phyloP scores from a whole-genome alignment of 805 yeast species.

The Zygotorulaspora sp. region DNA sequence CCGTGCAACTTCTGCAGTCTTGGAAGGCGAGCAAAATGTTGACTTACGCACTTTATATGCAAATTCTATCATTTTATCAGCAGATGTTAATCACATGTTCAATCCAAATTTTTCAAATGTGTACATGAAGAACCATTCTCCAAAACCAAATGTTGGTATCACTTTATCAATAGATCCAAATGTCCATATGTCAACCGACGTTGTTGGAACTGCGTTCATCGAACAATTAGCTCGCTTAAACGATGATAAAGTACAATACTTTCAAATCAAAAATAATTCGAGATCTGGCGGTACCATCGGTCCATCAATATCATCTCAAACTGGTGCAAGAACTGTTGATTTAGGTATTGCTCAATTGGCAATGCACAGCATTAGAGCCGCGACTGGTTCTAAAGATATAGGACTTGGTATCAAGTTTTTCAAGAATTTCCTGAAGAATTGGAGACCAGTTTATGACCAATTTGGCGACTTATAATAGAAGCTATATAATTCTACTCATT shows the following conservation, averaged over 20 bases:
- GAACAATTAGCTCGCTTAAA: slow-evolving; percentile 65
- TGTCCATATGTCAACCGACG: slow-evolving; percentile 80
- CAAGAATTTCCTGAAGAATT: slow-evolving; percentile 59
- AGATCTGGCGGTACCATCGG: slow-evolving; percentile 91
- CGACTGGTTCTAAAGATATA: slow-evolving; percentile 72
- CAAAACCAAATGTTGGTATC: slow-evolving; percentile 73
- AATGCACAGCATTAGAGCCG: slow-evolving; percentile 83
- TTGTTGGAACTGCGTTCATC: slow-evolving; percentile 62
- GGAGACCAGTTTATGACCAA: slow-evolving; percentile 56
- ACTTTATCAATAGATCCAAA: slow-evolving; percentile 70
- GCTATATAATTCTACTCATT: slow-evolving; percentile 1
- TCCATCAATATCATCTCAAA: slow-evolving; percentile 56
- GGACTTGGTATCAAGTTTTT: slow-evolving; percentile 71
- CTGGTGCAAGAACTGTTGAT: slow-evolving; percentile 75
- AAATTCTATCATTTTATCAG: slow-evolving; percentile 73
- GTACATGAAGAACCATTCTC: slow-evolving; percentile 74
- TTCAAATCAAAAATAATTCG: slow-evolving; percentile 81
- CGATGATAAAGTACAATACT: slow-evolving; percentile 66
- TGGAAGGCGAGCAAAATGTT: slow-evolving; percentile 21
- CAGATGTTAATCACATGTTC: slow-evolving; percentile 78
- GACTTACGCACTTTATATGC: slow-evolving; percentile 49
- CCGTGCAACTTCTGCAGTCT: slow-evolving; percentile 43
- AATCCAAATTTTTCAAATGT: slow-evolving; percentile 72
- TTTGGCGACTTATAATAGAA: slow-evolving; percentile 44
- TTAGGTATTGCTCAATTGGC: slow-evolving; percentile 79